phyloP scores from a whole-genome alignment of 345 rosid genomes.

The Geranium brycei region DNA sequence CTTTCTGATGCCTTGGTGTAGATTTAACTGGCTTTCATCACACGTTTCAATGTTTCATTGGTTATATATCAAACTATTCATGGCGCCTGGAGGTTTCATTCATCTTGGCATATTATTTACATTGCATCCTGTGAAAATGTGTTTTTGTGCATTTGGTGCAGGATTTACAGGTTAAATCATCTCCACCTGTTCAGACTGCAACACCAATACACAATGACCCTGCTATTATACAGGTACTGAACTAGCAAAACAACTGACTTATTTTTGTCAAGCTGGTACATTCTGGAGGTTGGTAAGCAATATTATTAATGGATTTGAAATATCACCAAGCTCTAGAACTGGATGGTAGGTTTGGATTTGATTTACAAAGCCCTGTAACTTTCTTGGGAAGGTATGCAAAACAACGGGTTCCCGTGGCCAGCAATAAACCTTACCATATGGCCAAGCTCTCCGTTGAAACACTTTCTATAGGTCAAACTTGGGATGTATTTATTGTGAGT shows the following conservation, averaged over 20 bases:
- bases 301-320: background rate
- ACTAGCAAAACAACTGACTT: background rate
- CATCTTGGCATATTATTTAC: background rate
- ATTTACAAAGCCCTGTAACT: background rate
- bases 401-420: background rate
- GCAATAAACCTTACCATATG: background rate
- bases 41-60: too few species aligned
- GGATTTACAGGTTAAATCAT: constrained; percentile 19
- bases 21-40: too few species aligned
- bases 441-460: background rate
- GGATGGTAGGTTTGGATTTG: background rate
- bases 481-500: background rate
- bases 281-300: background rate
- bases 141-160: constrained; percentile 1
- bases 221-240: constrained; percentile 14
- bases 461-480: too few species aligned
- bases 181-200: constrained; percentile 9
- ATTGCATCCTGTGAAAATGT: background rate
- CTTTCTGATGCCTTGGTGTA: background rate
- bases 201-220: constrained; percentile 13
- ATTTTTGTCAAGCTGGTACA: background rate
- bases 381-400: background rate
- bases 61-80: background rate
- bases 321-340: background rate
- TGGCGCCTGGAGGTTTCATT: background rate